Base-by-base conservation (phyloP, 352 stramenopile species). In the Pythium dissotocum region DNA sequence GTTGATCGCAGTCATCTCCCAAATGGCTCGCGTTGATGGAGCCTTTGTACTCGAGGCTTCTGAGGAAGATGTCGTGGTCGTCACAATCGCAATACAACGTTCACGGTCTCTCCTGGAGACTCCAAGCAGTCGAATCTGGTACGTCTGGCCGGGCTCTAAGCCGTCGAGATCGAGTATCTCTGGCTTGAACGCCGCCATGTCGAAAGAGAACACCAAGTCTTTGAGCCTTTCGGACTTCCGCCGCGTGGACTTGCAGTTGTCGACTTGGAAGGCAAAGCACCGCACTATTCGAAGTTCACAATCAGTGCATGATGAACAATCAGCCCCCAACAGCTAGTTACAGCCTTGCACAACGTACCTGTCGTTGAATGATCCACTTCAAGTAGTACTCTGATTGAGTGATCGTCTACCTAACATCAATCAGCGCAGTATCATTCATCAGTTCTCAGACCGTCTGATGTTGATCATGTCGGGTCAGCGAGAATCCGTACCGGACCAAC, bases 71-170 rank as follows among this genome's bases (percentile, higher is more conserved):
- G 61, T 28, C 40, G 1, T 36, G 36, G 78, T 82, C 6, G 68
- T 78, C 2, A 68, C 55, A 12, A 73, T 42, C 4, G 74, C 78
- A 7, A 82, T 60, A 42, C 70, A 77, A 32, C 54, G 38, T 21
- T 81, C 63, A 21, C 77, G 76, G 40, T 88, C 74, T 4, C 21
- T 33, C 26, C 61, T 71, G 16, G 65, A 69, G 12, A 88, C 63
- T 13, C 77, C 80, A 6, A 88, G 64, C 24, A 88, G 71, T 42
- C 74, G 76, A 35, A 86, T 58, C 1, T 76, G 55, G 61, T 86
- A 86, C 9, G 64, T 69, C n/a, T 70, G 73, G 10, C 69, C 54
- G 49, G 77, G 68, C 3, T 51, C 40, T 2, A 88, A 49, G 1
- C 53, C 64, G 38, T 35, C 49, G 5, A 85, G 9, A 1, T 38